Base-by-base conservation (phyloP, 768 basidiomycete genomes). In the Auricularia auricula-judae region DNA sequence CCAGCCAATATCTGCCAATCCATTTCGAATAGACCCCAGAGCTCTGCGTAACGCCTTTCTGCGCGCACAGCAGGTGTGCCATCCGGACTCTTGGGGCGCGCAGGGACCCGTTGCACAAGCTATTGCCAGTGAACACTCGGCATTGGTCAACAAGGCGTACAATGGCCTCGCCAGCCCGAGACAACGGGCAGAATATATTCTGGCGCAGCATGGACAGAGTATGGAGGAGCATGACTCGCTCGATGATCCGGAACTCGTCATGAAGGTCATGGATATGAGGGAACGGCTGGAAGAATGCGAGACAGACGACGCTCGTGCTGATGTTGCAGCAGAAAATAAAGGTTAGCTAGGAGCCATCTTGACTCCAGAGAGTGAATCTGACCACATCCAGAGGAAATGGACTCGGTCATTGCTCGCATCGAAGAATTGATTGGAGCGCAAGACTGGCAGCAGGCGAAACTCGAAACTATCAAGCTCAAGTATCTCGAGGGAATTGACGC, bases 31-130 rank as follows among this genome's bases (percentile, higher is more conserved):
- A 53, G 85, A 93, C 71, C 69, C 80, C 16, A 69, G 74, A 1
- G 76, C 80, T 21, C 75, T 97, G 65, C 87, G 85, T 72, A 76
- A 77, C 42, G 80, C 81, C 35, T 95, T 92, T 72, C 77, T 88
- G 39, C 76, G 81, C 58, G 83, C 88, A 3, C 94, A 96, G 71
- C 80, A 84, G 23, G 76, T 84, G 23, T 86, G 91, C 62, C 94
- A 98, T 77, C 94, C 94, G 0, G 94, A 98, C 72, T 80, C 85
- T 12, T 96, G 90, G 88, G 81, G 85, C 39, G 81, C 84, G 36
- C 81, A 83, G 70, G 84, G 85, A 64, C 65, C 87, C 86, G 76
- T 78, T 64, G 81, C 84, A 65, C 81, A 82, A 70, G 79, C 80
- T 14, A 71, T 85, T 21, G 90, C 91, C 0, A 83, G 84, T 59